phyloP scores from a whole-genome alignment of 106 monocot species.

The Vanilla planifolia region DNA sequence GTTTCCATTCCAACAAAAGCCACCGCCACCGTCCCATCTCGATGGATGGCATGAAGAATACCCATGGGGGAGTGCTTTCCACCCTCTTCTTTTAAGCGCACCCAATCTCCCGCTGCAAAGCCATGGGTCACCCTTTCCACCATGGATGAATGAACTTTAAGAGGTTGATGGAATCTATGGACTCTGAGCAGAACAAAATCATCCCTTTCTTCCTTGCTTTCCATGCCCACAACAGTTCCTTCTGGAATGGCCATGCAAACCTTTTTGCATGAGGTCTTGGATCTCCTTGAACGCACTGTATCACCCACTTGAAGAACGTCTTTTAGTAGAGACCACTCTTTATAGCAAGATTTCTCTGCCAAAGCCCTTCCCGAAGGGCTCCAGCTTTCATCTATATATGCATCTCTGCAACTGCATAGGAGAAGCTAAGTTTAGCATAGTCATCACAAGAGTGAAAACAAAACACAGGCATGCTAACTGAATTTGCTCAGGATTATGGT shows the following conservation, averaged over 20 bases:
- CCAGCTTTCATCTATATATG: slow-evolving; percentile 11
- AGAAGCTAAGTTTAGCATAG: not conserved
- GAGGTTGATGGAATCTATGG: slow-evolving; percentile 58
- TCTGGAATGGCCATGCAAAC: slow-evolving; percentile 78
- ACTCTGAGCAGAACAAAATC: slow-evolving; percentile 63
- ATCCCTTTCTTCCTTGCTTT: slow-evolving; percentile 19
- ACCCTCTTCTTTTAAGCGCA: slow-evolving; percentile 31
- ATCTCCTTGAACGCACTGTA: slow-evolving; percentile 73
- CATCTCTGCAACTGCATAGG: slow-evolving; percentile 39
- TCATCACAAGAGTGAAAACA: not conserved
- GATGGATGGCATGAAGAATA: slow-evolving; percentile 68
- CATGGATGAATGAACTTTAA: slow-evolving; percentile 48
- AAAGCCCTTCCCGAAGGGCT: slow-evolving; percentile 6
- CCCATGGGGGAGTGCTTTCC: slow-evolving; percentile 50
- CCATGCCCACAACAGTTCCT: slow-evolving; percentile 74
- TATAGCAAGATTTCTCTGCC: slow-evolving; percentile 17
- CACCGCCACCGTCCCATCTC: slow-evolving; percentile 50
- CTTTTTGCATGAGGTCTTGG: slow-evolving; percentile 39
- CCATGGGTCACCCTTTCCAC: slow-evolving; percentile 73
- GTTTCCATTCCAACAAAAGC: slow-evolving; percentile 62
- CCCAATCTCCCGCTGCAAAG: slow-evolving; percentile 79
- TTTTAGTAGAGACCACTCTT: slow-evolving; percentile 72
- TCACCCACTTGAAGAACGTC: slow-evolving; percentile 74
- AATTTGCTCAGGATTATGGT: not conserved
- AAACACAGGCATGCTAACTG: not conserved